Evolutionary conservation across 306 rosid species (phyloP).

Genomic region (Rosa lucieae): DNA sequence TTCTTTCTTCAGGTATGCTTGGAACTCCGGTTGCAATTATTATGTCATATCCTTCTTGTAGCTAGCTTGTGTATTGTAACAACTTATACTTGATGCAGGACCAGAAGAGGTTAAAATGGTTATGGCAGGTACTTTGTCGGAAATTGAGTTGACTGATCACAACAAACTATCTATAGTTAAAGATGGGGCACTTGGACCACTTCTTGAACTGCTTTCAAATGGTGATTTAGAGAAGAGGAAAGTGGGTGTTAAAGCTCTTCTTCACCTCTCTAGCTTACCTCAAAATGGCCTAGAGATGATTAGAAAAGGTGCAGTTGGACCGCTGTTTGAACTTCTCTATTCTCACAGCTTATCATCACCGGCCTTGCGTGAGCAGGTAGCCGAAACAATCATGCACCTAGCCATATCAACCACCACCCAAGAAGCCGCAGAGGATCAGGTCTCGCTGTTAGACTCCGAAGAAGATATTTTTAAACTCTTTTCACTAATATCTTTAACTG

Average conservation of each 20-base stretch:
- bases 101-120: conserved; percentile 33
- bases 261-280: conserved; percentile 51
- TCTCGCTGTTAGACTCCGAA: conserved; percentile 49
- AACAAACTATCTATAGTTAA: conserved; percentile 43
- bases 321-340: conserved; percentile 53
- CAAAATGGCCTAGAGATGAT: conserved; percentile 59
- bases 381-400: conserved; percentile 56
- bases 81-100: conserved; percentile 37
- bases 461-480: conserved; percentile 58
- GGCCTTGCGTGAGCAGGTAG: conserved; percentile 46
- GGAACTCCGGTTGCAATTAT: not conserved
- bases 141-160: conserved; percentile 55
- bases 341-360: conserved; percentile 44
- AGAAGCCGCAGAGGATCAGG: conserved; percentile 36
- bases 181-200: conserved; percentile 53
- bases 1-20: conserved; percentile 63
- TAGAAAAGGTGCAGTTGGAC: conserved; percentile 50
- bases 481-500: conserved; percentile 53
- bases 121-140: conserved; percentile 55
- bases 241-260: conserved; percentile 48
- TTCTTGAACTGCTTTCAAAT: conserved; percentile 53
- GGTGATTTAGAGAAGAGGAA: conserved; percentile 42
- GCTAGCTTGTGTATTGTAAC: conserved; percentile 1
- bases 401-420: conserved; percentile 47
- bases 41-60: not conserved